phyloP scores from a whole-genome alignment of 805 yeast species.

The Metschnikowia borealis region DNA sequence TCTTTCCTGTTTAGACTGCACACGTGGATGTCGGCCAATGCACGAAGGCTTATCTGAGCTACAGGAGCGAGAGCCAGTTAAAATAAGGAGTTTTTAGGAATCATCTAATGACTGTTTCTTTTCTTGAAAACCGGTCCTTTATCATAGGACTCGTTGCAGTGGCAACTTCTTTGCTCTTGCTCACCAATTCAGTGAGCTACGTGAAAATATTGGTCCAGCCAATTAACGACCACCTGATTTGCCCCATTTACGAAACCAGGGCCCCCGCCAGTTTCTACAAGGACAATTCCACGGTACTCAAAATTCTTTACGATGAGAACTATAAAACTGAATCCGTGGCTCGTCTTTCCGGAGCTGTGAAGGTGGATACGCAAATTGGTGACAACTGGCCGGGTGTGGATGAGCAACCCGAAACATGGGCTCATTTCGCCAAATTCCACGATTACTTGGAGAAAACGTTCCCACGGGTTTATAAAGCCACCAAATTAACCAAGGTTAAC shows the following conservation, averaged over 20 bases:
- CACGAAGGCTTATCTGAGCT: not conserved
- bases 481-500: constrained; percentile 13
- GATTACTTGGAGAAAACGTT: constrained; percentile 13
- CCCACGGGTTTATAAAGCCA: constrained; percentile 9
- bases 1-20: too few relatives aligned
- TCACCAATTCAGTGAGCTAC: constrained; percentile 9
- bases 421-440: constrained; percentile 22
- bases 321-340: constrained; percentile 36
- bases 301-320: constrained; percentile 29
- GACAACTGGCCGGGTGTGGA: constrained; percentile 47
- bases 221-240: constrained; percentile 5
- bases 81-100: not conserved
- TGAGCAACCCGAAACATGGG: constrained; percentile 51
- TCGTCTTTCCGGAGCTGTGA: constrained; percentile 55
- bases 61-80: not conserved
- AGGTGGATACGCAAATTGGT: constrained; percentile 58
- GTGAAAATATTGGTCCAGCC: constrained; percentile 12
- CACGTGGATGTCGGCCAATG: not conserved
- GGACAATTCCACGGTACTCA: constrained; percentile 28
- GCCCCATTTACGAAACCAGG: constrained; percentile 13
- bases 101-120: not conserved
- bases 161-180: constrained; percentile 4
- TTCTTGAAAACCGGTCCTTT: not conserved
- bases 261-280: constrained; percentile 21
- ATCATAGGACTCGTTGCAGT: not conserved